These are phyloP conservation scores for Helicosporidium sp. DNA, from an alignment of 139 green algal species.

Conservation along the genomic window DNA sequence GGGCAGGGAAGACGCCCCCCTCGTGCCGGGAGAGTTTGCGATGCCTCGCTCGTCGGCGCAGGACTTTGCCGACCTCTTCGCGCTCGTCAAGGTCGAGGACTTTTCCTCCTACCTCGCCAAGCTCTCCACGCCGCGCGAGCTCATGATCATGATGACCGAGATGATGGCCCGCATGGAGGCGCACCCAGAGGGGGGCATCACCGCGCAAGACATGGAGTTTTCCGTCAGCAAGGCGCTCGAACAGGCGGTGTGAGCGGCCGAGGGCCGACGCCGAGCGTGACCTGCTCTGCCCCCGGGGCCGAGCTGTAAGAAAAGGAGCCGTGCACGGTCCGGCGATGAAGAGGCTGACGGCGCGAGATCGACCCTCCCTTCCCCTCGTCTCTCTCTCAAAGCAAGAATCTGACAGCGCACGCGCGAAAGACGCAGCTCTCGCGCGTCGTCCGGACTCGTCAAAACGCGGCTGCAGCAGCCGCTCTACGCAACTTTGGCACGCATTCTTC, in stretches of 20 bases:
- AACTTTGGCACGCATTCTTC: too few relatives aligned
- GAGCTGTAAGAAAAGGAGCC: too few relatives aligned
- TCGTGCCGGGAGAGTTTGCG: too few relatives aligned
- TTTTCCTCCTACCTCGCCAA: slow-evolving; percentile 62
- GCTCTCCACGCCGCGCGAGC: slow-evolving; percentile 63
- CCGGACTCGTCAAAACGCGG: not conserved
- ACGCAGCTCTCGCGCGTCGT: too few relatives aligned
- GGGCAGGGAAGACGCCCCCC: not conserved
- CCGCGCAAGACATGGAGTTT: slow-evolving; percentile 77
- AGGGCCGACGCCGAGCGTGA: too few relatives aligned
- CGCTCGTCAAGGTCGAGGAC: slow-evolving; percentile 55
- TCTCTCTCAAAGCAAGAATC: too few relatives aligned
- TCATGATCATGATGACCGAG: slow-evolving; percentile 74
- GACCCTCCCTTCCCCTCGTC: too few relatives aligned
- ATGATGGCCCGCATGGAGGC: slow-evolving; percentile 70
- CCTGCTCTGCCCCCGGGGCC: not conserved
- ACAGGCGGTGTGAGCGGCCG: slow-evolving; percentile 45
- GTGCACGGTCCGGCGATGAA: too few relatives aligned
- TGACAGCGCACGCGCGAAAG: too few relatives aligned
- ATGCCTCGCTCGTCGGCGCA: too few relatives aligned
- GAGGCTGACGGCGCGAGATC: too few relatives aligned
- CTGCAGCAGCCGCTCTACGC: too few relatives aligned
- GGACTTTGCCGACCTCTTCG: slow-evolving; percentile 73
- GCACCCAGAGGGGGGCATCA: slow-evolving; percentile 56
- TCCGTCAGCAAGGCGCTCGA: slow-evolving; percentile 53